These are phyloP conservation scores for Sanghuangporus baumii DNA, from an alignment of 1,284 basidiomycete genomes.

Conservation along the genomic window DNA sequence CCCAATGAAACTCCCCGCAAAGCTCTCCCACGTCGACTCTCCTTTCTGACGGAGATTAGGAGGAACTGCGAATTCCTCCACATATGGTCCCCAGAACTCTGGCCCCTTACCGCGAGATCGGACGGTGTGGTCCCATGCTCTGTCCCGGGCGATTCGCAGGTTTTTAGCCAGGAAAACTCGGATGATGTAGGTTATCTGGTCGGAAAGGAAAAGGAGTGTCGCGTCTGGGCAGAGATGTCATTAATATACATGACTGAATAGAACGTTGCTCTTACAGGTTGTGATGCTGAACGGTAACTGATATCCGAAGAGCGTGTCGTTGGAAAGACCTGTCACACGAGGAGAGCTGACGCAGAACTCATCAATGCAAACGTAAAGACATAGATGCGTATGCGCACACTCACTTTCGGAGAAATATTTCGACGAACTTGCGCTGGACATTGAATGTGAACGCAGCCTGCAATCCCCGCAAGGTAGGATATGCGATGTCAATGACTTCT, in stretches of 20 bases:
- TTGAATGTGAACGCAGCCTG: slow-evolving; percentile 59
- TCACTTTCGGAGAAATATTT: slow-evolving; percentile 56
- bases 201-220: slow-evolving; percentile 62
- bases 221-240: slow-evolving; percentile 50
- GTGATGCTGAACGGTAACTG: slow-evolving; percentile 58
- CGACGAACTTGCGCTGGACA: slow-evolving; percentile 58
- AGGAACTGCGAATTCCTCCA: slow-evolving; percentile 80
- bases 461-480: background rate
- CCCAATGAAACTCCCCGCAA: slow-evolving; percentile 43
- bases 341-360: slow-evolving; percentile 42
- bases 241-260: background rate
- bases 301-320: slow-evolving; percentile 59
- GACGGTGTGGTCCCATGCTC: slow-evolving; percentile 79
- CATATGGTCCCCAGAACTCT: slow-evolving; percentile 84
- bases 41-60: slow-evolving; percentile 36
- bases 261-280: slow-evolving; percentile 45
- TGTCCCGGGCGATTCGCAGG: slow-evolving; percentile 67
- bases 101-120: slow-evolving; percentile 70
- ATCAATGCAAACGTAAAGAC: background rate
- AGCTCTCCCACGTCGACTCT: slow-evolving; percentile 31
- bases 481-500: background rate
- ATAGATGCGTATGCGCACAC: slow-evolving; percentile 23
- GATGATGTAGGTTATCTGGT: slow-evolving; percentile 69
- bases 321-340: slow-evolving; percentile 56
- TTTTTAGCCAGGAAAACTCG: slow-evolving; percentile 77